Base-by-base conservation (phyloP, 768 basidiomycete genomes). In the Hygrocybe coccinea region DNA sequence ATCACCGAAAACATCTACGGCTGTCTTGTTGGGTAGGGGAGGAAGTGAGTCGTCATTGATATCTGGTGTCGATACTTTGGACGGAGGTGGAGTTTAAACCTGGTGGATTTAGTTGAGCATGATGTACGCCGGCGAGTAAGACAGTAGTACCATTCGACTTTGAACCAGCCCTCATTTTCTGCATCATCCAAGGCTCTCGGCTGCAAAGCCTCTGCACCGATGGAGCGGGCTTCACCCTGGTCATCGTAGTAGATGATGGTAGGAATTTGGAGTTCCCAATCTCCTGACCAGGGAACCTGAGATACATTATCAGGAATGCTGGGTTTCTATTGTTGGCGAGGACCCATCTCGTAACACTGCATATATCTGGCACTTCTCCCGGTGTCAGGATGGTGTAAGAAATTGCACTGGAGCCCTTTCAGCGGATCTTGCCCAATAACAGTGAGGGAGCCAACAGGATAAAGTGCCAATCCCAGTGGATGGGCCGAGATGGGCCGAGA, bases 251-350 rank as follows among this genome's bases (percentile, higher is more conserved):
- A 76, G n/a, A 79, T 52, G n/a, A 76, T 60, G 0, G 74, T 71
- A 0, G 75, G 80, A 41, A 82, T 77, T 80, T 82, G 15, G 70
- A 75, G n/a, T 77, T 17, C 22, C 44, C 77, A 39, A 72, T 67
- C 21, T 77, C 76, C 49, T 81, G 78, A 0, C 72, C 76, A 4
- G 80, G 81, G 57, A 76, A 82, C 47, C 81, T 82, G 35, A 21
- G 21, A 46, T 29, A 4, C 8, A 8, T 12, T 22, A 17, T 46
- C 11, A 22, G 21, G 21, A 12, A 21, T 5, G 11, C n/a, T 22
- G 29, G 14, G 11, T 22, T 2, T 25, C 19, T 56, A 51, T 43
- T 6, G 6, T 33, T 5, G 35, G 5, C 48, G 48, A 33, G 3
- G 6, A 15, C 48, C 2, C 49, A 73, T 75, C 67, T 72, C 47